Evolutionary conservation across 345 rosid genomes (phyloP), one percentile per base, ranked within the genome.

Genomic region (Syzygium oleosum): DNA sequence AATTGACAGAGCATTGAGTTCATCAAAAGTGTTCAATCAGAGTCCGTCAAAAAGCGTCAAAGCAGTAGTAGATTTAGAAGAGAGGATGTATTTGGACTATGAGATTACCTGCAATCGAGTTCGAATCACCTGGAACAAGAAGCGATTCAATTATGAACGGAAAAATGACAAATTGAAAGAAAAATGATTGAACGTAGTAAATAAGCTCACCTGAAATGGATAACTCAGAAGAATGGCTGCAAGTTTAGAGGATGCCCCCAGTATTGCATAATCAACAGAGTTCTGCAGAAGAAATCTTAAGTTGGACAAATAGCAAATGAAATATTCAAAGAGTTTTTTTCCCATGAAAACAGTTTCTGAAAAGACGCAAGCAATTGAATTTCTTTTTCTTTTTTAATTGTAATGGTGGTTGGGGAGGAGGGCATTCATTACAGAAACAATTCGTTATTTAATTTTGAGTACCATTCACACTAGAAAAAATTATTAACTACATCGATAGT

Each of bases 161-260:
- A 84, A 84, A 31, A 31, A 84, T 52, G 27, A 84, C 63, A 52
- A 31, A 49, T 14, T n/a, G 77, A 29, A 56, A 88, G 85, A 78
- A 77, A 63, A 85, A 85, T 34, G 51, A 34, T 34, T 41, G 52
- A 51, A 53, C 10, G 41, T 25, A 52, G 31, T 12, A 84, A 86
- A 90, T 80, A 85, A 89, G 83, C 88, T 85, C 63, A 91, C 98
- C 93, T 96, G 99, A 92, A 96, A 93, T 84, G 99, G 99, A 92
- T 95, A 96, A 56, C 99, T 95, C 78, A 96, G 46, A 85, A 96
- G 94, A 90, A 96, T 96, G 83, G 99, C 98, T 58, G 95, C 96
- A 79, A 98, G 88, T 95, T 96, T 98, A 54, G 99, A 95, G 55
- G 96, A 92, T 13, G 95, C 98, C 49, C 99, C 99, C 53, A 98